Base-by-base conservation (phyloP, 1,284 basidiomycete species). In the Pisolithus thermaeus region DNA sequence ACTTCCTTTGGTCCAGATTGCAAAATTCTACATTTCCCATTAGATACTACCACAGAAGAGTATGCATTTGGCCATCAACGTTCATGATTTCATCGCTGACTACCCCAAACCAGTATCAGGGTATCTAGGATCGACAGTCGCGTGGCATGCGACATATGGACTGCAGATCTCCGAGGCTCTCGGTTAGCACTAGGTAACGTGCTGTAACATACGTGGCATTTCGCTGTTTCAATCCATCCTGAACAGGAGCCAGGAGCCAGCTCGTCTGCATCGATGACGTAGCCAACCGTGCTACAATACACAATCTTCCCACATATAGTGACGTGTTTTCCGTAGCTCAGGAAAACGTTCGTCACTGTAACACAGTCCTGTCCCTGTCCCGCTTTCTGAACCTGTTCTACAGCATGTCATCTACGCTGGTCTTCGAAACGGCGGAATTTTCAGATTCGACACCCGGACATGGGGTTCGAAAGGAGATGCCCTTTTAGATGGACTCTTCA, bases 301-400 rank as follows among this genome's bases (percentile, higher is more conserved):
- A 57, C 32, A 59, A 66, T 52, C 61, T 84, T 7, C 62, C 73
- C 23, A 83, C 81, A 0, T 59, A 72, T 20, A 84, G 82, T 47
- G 84, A 87, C 58, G 80, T 86, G 0, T 77, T 87, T 54, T 64
- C 83, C 7, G 65, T 85, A 18, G 63, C 71, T 45, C 79, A 80
- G 57, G 59, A 70, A 42, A 65, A 75, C 36, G 84, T 83, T 51
- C 18, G 72, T 62, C 18, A 16, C 38, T 32, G 1, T 16, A 42
- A 40, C 28, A 36, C 12, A 28, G 40, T 32, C 18, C 36, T 40
- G 12, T 9, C 16, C 22, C 42, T 35, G 22, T 52, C 7, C 25
- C 37, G 0, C n/a, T 6, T 27, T 20, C 51, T 42, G 61, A 35
- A 1, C 23, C 37, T 2, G n/a, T n/a, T 0, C 46, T 35, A n/a